A percentile compares a stretch with the other conserved stretches of the same genome.
Evolutionary conservation across 1,284 basidiomycete genomes (phyloP).

Genomic region (Neonothopanus nambi): DNA sequence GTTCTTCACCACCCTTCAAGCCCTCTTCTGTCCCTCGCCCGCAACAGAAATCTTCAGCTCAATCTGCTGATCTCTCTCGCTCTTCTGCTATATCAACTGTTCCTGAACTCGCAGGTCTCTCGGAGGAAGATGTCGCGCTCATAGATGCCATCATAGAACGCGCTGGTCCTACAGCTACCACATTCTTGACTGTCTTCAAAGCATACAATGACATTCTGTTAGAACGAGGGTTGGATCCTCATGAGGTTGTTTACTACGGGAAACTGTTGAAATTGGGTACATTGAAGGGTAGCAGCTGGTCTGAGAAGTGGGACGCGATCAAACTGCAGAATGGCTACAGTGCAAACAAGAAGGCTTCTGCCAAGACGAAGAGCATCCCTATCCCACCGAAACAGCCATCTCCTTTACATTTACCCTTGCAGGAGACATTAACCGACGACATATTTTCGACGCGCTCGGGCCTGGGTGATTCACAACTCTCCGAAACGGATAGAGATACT

Average conservation of each 20-base stretch:
- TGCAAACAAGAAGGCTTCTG: not conserved
- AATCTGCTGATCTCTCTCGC: constrained; percentile 41
- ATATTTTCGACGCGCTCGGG: constrained; percentile 7
- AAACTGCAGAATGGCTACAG: constrained; percentile 55
- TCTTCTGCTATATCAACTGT: constrained; percentile 43
- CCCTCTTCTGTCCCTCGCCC: not conserved
- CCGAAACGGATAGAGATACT: not conserved
- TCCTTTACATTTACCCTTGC: constrained; percentile 1
- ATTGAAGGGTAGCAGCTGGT: constrained; percentile 73
- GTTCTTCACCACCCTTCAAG: constrained; percentile 27
- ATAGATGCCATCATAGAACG: constrained; percentile 72
- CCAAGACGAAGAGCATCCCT: too few species aligned
- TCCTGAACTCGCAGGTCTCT: constrained; percentile 60
- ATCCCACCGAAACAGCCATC: not conserved
- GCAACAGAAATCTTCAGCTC: not conserved
- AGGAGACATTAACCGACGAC: constrained; percentile 9
- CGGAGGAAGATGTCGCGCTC: constrained; percentile 62
- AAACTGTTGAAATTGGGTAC: constrained; percentile 79
- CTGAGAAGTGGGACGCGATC: constrained; percentile 71
- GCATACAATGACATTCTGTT: constrained; percentile 77
- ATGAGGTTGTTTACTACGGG: constrained; percentile 78
- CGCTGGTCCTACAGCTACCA: constrained; percentile 63
- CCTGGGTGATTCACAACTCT: constrained; percentile 1
- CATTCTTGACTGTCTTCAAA: constrained; percentile 76
- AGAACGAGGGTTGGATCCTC: constrained; percentile 73